phyloP scores from a whole-genome alignment of 1,284 basidiomycete species.

The Entoloma clypeatum region DNA sequence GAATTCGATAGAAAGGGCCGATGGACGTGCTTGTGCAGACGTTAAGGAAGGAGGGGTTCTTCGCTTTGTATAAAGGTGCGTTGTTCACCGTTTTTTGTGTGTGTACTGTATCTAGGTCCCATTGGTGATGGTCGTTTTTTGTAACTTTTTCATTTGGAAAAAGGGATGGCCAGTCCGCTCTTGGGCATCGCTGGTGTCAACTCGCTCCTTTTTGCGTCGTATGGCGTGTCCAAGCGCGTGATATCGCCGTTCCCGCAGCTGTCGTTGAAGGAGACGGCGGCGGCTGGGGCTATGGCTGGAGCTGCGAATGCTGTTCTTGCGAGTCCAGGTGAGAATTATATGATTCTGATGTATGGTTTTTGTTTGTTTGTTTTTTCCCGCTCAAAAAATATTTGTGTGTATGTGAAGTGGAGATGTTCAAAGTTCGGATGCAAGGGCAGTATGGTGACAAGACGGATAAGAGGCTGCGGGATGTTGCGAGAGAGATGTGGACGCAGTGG shows the following conservation, averaged over 20 bases:
- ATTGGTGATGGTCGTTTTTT: too few relatives aligned
- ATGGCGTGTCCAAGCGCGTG: conserved; percentile 75
- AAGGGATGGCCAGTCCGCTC: conserved; percentile 89
- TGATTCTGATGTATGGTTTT: too few relatives aligned
- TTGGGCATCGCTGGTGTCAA: conserved; percentile 96
- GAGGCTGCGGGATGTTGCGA: conserved; percentile 64
- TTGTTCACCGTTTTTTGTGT: conserved; percentile 1
- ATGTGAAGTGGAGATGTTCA: conserved; percentile 76
- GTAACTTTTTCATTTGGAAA: background rate
- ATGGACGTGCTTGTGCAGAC: conserved; percentile 86
- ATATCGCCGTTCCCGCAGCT: conserved; percentile 87
- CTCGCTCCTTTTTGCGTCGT: conserved; percentile 90
- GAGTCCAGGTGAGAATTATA: conserved; percentile 85
- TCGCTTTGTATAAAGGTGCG: conserved; percentile 89
- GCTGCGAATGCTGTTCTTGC: conserved; percentile 86
- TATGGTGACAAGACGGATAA: conserved; percentile 78
- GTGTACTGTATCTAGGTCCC: too few relatives aligned
- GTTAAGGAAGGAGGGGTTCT: conserved; percentile 80
- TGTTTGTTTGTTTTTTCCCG: conserved; percentile 17
- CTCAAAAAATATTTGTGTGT: background rate
- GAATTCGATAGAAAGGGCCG: conserved; percentile 70
- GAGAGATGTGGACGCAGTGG: conserved; percentile 82
- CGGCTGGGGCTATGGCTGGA: conserved; percentile 89
- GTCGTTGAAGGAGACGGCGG: conserved; percentile 73
- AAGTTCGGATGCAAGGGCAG: conserved; percentile 97